A percentile compares a stretch with the other conserved stretches of the same genome.
Conservation (phyloP, 1,284 basidiomycete genomes). For the Ceratobasidium papillatum region DNA sequence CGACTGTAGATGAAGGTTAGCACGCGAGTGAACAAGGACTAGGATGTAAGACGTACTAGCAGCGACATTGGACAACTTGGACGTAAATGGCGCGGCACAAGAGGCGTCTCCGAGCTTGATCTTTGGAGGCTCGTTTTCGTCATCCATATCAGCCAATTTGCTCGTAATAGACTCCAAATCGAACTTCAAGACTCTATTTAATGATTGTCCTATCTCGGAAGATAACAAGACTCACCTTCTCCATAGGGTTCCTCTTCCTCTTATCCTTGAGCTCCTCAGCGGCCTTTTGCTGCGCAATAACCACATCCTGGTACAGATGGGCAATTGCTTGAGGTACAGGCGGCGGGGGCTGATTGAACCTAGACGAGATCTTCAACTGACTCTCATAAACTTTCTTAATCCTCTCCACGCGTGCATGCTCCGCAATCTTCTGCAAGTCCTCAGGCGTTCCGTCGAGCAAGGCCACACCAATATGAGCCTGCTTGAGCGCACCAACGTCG, state of each 20-base stretch:
- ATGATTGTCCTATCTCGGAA: background rate
- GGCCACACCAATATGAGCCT: constrained; percentile 94
- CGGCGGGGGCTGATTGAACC: constrained; percentile 91
- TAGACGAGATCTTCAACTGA: constrained; percentile 85
- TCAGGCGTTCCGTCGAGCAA: constrained; percentile 90
- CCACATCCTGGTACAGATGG: constrained; percentile 85
- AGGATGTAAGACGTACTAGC: constrained; percentile 69
- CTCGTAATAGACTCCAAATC: constrained; percentile 88
- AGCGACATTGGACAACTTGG: constrained; percentile 91
- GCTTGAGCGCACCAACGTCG: constrained; percentile 95
- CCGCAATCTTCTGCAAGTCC: constrained; percentile 91
- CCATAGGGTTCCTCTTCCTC: constrained; percentile 84
- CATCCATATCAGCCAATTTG: constrained; percentile 90
- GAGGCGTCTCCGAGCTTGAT: constrained; percentile 97
- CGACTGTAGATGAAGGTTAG: constrained; percentile 62
- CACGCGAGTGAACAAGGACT: background rate
- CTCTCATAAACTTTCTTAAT: constrained; percentile 96
- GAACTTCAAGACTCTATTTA: constrained; percentile 64
- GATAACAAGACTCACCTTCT: constrained; percentile 68
- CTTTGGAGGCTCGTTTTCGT: constrained; percentile 87
- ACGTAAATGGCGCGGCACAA: constrained; percentile 96
- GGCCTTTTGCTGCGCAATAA: constrained; percentile 86
- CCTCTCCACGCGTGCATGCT: constrained; percentile 86
- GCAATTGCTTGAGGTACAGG: constrained; percentile 84
- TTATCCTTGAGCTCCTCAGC: constrained; percentile 69